Base-by-base conservation (phyloP, 2,329 filamentous ascomycete species). In the Trichoderma afroharzianum region DNA sequence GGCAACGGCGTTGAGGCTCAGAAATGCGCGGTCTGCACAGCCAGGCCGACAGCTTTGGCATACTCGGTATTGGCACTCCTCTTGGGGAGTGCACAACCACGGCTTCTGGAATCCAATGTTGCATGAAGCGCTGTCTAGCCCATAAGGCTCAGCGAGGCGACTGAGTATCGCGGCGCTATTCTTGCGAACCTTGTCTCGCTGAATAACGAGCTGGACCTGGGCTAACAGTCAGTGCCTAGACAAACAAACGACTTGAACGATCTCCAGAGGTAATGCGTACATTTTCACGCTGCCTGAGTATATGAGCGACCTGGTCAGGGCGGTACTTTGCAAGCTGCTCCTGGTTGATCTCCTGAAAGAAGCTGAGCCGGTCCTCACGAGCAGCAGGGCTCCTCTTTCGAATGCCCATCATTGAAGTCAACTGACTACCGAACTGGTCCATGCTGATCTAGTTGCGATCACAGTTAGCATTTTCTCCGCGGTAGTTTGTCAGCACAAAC, bases 1-100 rank as follows among this genome's bases (percentile, higher is more conserved):
- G n/a, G 80, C 77, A 26, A 90, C 79, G 4, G 82, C 85, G 72
- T 87, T 78, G 21, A 90, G 79, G 74, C 85, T 86, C 26, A 89
- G 77, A 72, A 80, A 87, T 1, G 83, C 76, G 32, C 87, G 84
- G 15, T 84, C 81, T 26, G 79, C 77, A 30, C 79, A 82, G 1
- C 77, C 78, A 5, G 82, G 83, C 4, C 86, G 84, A 73, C 88
- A 90, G 7, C 71, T 72, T 4, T 83, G 82, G 72, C 88, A 90
- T 55, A 84, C 81, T 72, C 81, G 87, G 78, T 83, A 85, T 57
- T 83, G 81, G 72, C 88, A 90, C 76, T 88, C 85, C 1, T 81
- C 74, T 1, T 76, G 75, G 24, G 77, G 72, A 47, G 72, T 73
- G 21, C 81, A 79, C 6, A 84, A 74, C 84, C 83, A 86, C 15